Evolutionary conservation across 2,329 filamentous ascomycete species (phyloP).

Genomic region (Ophiocordyceps australis): DNA sequence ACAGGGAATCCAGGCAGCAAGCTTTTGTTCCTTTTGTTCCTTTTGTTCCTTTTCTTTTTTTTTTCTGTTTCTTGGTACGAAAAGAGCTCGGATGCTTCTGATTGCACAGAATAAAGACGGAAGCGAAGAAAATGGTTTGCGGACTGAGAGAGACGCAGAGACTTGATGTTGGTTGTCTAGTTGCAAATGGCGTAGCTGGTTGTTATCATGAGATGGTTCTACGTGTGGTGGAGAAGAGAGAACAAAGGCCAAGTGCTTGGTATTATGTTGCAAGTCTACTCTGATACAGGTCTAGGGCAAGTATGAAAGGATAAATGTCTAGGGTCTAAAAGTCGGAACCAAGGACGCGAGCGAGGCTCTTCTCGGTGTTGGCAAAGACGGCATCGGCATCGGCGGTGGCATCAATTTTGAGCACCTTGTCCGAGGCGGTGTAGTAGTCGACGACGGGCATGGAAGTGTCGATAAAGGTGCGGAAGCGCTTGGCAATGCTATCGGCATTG

Average conservation of each 20-base stretch:
- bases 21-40: too few relatives aligned
- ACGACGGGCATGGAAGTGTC: constrained; percentile 98
- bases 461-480: constrained; percentile 85
- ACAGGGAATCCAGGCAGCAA: background rate
- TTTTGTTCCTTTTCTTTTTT: background rate
- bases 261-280: background rate
- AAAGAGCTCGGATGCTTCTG: too few relatives aligned
- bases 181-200: constrained; percentile 18
- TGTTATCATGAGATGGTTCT: constrained; percentile 14
- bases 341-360: constrained; percentile 28
- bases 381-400: constrained; percentile 49
- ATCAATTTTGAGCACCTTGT: constrained; percentile 63
- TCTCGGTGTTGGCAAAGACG: constrained; percentile 35
- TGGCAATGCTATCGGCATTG: constrained; percentile 88
- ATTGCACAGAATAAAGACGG: too few relatives aligned
- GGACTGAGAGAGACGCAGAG: too few relatives aligned
- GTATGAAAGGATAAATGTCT: too few relatives aligned
- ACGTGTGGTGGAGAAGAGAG: constrained; percentile 4
- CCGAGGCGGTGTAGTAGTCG: constrained; percentile 59
- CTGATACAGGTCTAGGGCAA: background rate
- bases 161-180: constrained; percentile 5
- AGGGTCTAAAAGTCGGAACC: constrained; percentile 16
- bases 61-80: too few relatives aligned
- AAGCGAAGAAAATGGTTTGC: too few relatives aligned
- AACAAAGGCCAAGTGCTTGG: too few relatives aligned